Base-by-base conservation (phyloP, 2,329 filamentous ascomycete species). In the Ophiostoma montium region DNA sequence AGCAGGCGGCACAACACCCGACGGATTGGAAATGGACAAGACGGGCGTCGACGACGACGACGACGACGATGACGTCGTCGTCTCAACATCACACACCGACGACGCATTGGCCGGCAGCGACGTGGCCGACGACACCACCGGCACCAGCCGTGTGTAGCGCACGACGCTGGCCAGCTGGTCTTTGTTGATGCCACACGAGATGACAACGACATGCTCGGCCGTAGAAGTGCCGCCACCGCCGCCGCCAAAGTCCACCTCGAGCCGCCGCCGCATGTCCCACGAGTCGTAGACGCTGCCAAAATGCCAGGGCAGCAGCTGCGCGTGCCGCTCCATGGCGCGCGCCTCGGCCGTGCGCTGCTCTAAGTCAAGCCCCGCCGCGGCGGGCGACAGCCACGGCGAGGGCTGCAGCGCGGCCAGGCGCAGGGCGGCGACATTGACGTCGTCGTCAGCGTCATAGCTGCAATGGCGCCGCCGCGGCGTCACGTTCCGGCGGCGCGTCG, bases 241-340 rank as follows among this genome's bases (percentile, higher is more conserved):
- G 18, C 78, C 80, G 36, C 84, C 84, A 65, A 95, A 96, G 60
- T 98, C 92, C 2, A 95, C 86, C 58, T 92, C 83, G 3, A 96
- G 68, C 53, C 71, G 80, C 52, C 88, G 78, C 48, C 80, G 80
- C 89, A 96, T 96, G 59, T 96, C 86, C 90, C 92, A 96, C 2
- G 84, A 84, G 51, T 84, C 69, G 59, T 85, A 96, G 1, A 78
- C 70, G 58, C 80, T 82, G 19, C 82, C 79, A 62, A 94, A 94
- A 57, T 94, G 78, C 36, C 78, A 75, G 4, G 90, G 89, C 56
- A 78, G 81, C 57, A 83, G 79, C 0, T 69, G 70, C 16, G 94
- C 63, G 56, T 84, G 94, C 38, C 73, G 76, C 57, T 94, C 84
- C 48, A 95, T 87, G 62, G 94, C 86, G 45, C 75, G 74, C 1